Evolutionary conservation across 148 eudicot species (phyloP).

Genomic region (Nepenthes mirabilis): DNA sequence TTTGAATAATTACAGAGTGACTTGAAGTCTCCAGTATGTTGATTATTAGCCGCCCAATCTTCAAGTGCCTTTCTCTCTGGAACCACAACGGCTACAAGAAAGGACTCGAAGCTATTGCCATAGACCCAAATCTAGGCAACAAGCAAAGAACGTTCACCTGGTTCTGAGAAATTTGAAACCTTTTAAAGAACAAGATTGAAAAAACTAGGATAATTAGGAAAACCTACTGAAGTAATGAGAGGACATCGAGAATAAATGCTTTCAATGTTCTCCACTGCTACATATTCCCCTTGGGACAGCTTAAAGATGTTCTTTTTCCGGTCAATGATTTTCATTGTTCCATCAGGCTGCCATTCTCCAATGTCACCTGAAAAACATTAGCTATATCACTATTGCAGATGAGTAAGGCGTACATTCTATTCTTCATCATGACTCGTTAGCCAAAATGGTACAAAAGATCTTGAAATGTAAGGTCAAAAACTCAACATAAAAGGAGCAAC

Average conservation of each 20-base stretch:
- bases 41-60: conserved; percentile 62
- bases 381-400: background rate
- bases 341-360: conserved; percentile 93
- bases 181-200: background rate
- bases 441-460: background rate
- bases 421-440: background rate
- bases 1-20: conserved; percentile 47
- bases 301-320: conserved; percentile 95
- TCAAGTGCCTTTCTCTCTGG: conserved; percentile 76
- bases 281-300: conserved; percentile 96
- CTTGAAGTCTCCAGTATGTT: conserved; percentile 37
- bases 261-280: conserved; percentile 88
- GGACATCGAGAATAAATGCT: conserved; percentile 67
- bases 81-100: conserved; percentile 82
- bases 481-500: no score
- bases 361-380: conserved; percentile 55
- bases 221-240: conserved; percentile 59
- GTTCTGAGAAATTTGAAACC: no score
- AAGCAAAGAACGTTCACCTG: background rate
- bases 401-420: background rate
- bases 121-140: conserved; percentile 74
- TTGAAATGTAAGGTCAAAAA: no score
- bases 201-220: background rate
- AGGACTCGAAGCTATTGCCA: conserved; percentile 93
- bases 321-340: conserved; percentile 87